phyloP scores from a whole-genome alignment of 441 rosid genomes.

The Isatis lusitanica region DNA sequence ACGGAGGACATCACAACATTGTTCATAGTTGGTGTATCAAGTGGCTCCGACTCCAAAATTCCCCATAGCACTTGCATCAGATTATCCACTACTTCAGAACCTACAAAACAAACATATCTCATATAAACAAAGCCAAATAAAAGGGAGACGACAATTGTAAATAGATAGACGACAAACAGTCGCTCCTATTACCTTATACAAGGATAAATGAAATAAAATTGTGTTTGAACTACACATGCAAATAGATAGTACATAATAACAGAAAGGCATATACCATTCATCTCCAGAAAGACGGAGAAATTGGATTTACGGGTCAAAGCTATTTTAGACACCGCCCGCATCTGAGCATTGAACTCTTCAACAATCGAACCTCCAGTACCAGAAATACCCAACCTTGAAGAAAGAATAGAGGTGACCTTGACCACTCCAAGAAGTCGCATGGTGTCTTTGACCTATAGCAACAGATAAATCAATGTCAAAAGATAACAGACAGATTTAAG shows the following conservation, averaged over 20 bases:
- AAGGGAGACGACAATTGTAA: conserved; percentile 3
- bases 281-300: conserved; percentile 81
- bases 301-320: conserved; percentile 93
- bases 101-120: conserved; percentile 43
- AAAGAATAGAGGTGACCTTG: conserved; percentile 75
- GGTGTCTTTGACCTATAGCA: conserved; percentile 78
- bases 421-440: conserved; percentile 99
- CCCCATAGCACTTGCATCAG: conserved; percentile 99
- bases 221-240: conserved; percentile 26
- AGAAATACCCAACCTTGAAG: conserved; percentile 86
- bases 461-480: conserved; percentile 30
- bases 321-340: conserved; percentile 99
- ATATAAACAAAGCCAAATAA: conserved; percentile 24
- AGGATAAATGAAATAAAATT: conserved; percentile 15
- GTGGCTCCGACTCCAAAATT: conserved; percentile 94
- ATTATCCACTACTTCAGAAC: conserved; percentile 93
- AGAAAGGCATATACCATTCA: conserved; percentile 57
- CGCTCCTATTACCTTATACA: conserved; percentile 3
- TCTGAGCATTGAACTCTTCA: conserved; percentile 96
- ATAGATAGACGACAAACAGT: not conserved
- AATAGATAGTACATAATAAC: conserved; percentile 19
- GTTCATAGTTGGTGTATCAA: conserved; percentile 96
- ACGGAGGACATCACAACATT: conserved; percentile 92
- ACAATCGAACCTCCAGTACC: conserved; percentile 84
- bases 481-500: conserved; percentile 14